Conservation (phyloP, 768 basidiomycete genomes). For the Leccinum aurantiacum region DNA sequence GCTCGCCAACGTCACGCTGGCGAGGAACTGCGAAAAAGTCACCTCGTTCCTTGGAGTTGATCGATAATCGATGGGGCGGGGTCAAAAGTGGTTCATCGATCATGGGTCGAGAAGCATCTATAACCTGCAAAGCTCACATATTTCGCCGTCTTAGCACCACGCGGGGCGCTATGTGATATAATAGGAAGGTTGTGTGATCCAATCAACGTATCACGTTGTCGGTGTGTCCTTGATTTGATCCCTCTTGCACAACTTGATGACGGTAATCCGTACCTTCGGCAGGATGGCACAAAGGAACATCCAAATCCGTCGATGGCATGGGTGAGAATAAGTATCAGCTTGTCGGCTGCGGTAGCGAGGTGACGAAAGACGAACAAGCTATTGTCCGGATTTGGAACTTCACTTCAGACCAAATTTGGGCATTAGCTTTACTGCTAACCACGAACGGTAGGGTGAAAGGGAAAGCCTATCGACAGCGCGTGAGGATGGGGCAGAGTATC, state of each 20-base stretch:
- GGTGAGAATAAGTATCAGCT: not conserved
- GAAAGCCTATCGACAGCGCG: slow-evolving; percentile 1
- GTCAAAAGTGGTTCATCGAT: not conserved
- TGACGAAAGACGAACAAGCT: slow-evolving; percentile 22
- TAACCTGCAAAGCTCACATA: not conserved
- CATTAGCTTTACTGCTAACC: slow-evolving; percentile 21
- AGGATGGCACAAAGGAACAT: slow-evolving; percentile 21
- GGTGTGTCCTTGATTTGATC: not conserved
- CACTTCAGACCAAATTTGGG: slow-evolving; percentile 18
- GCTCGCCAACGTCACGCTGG: not conserved
- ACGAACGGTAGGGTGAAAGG: slow-evolving; percentile 29
- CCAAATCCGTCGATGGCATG: slow-evolving; percentile 12
- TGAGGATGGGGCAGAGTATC: slow-evolving; percentile 3
- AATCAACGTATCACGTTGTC: not conserved
- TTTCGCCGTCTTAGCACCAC: not conserved
- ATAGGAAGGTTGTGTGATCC: slow-evolving; percentile 5
- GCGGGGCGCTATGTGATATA: not conserved
- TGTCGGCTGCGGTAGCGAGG: not conserved
- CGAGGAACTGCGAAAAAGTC: not conserved
- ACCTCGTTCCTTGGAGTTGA: not conserved
- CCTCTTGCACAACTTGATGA: not conserved
- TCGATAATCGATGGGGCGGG: not conserved
- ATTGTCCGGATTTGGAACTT: slow-evolving; percentile 25
- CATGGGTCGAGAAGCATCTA: not conserved
- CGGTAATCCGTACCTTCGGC: not conserved